Conservation (phyloP, 495 filamentous ascomycete genomes). For the Paragyromitra xinjiangensis region DNA sequence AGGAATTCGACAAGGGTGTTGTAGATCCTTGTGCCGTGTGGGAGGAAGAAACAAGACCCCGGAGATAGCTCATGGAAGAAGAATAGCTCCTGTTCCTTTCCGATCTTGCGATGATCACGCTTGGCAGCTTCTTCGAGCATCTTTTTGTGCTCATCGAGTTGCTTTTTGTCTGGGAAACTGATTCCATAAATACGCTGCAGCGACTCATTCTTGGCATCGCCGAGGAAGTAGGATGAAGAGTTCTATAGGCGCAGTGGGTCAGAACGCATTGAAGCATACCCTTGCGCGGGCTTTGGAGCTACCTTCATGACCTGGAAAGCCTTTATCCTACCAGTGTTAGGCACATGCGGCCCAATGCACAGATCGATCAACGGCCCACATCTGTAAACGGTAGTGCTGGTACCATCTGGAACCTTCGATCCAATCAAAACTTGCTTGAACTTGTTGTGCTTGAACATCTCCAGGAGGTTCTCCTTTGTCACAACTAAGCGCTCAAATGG, state of each 20-base stretch:
- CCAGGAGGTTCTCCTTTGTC: constrained; percentile 85
- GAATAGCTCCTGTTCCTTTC: constrained; percentile 93
- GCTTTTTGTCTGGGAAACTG: constrained; percentile 96
- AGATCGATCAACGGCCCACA: constrained; percentile 83
- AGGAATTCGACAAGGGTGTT: constrained; percentile 84
- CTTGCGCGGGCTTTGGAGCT: constrained; percentile 31
- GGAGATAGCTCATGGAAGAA: constrained; percentile 94
- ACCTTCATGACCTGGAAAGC: constrained; percentile 90
- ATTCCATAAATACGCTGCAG: constrained; percentile 95
- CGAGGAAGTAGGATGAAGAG: constrained; percentile 95
- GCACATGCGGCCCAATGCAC: constrained; percentile 84
- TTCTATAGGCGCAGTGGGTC: constrained; percentile 66
- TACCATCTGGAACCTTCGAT: constrained; percentile 86
- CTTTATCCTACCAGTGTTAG: constrained; percentile 91
- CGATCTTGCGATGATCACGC: constrained; percentile 89
- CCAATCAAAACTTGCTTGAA: constrained; percentile 97
- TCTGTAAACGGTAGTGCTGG: constrained; percentile 91
- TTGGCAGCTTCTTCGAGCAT: constrained; percentile 96
- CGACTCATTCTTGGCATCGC: constrained; percentile 89
- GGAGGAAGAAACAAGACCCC: constrained; percentile 92
- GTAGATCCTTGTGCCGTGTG: constrained; percentile 89
- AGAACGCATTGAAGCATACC: neutral
- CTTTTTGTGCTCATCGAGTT: constrained; percentile 85
- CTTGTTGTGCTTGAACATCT: constrained; percentile 97
- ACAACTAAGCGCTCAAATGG: constrained; percentile 89